phyloP scores from a whole-genome alignment of 108 stramenopile genomes.

The Poteriospumella lacustris region DNA sequence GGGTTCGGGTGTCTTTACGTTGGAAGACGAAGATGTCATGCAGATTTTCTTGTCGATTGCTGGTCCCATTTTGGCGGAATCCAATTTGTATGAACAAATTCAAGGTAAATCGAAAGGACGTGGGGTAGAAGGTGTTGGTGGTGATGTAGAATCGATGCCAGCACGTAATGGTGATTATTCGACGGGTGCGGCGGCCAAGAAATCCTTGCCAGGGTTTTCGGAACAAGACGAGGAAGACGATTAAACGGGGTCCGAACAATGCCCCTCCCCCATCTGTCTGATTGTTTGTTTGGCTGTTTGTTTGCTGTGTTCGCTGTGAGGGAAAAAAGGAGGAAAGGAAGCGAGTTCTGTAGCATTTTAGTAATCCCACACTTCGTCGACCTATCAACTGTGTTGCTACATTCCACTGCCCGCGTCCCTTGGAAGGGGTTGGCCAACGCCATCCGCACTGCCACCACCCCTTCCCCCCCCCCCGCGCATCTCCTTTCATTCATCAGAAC shows the following conservation, averaged over 20 bases:
- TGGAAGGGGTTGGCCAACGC: not conserved
- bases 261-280: not conserved
- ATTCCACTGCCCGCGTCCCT: not conserved
- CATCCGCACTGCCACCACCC: not conserved
- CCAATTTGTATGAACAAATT: conserved; percentile 34
- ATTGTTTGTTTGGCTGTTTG: not conserved
- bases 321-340: conserved; percentile 71
- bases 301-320: conserved; percentile 49
- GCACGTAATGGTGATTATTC: not conserved
- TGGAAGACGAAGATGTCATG: conserved; percentile 40
- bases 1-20: conserved; percentile 20
- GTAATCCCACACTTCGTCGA: not conserved
- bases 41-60: conserved; percentile 34
- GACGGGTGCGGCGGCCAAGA: not conserved
- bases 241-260: not conserved
- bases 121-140: not conserved
- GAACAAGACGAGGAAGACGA: not conserved
- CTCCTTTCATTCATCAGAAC: not conserved
- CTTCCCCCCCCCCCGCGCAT: not conserved
- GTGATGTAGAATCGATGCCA: not conserved
- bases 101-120: conserved; percentile 19
- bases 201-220: not conserved
- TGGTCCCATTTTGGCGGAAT: conserved; percentile 35
- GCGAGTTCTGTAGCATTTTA: conserved; percentile 57
- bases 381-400: not conserved